A percentile compares a stretch with the other conserved stretches of the same genome.
phyloP scores from a whole-genome alignment of 2,329 filamentous ascomycete genomes.

The Elsinoe necatrix region DNA sequence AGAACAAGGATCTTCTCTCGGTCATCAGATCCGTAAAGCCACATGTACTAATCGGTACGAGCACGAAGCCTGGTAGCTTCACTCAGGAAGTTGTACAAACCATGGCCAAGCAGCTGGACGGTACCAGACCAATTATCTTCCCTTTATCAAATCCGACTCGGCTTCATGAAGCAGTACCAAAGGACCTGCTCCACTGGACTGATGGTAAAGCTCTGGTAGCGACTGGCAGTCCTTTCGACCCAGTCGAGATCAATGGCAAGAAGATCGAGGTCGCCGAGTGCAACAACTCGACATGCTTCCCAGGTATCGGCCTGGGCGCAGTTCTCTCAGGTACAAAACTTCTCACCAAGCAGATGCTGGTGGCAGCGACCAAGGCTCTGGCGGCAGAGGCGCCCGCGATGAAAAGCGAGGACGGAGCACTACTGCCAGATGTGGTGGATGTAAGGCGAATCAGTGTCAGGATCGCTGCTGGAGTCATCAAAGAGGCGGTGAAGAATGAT shows the following conservation, averaged over 20 bases:
- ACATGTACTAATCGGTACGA: constrained; percentile 76
- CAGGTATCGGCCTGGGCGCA: constrained; percentile 72
- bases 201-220: constrained; percentile 68
- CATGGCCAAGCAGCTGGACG: constrained; percentile 63
- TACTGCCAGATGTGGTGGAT: constrained; percentile 67
- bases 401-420: constrained; percentile 52
- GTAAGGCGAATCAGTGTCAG: constrained; percentile 69
- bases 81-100: constrained; percentile 64
- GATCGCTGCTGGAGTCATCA: constrained; percentile 68
- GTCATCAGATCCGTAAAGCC: constrained; percentile 65
- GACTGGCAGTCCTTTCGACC: constrained; percentile 73
- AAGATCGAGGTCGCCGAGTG: constrained; percentile 64
- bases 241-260: constrained; percentile 53
- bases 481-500: constrained; percentile 59
- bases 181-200: constrained; percentile 71
- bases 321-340: constrained; percentile 60
- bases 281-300: constrained; percentile 81
- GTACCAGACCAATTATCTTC: constrained; percentile 66
- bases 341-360: constrained; percentile 70
- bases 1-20: constrained; percentile 51
- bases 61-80: constrained; percentile 67
- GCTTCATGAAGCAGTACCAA: constrained; percentile 71
- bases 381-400: constrained; percentile 64
- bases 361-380: constrained; percentile 67
- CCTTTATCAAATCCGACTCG: constrained; percentile 79